Conservation (phyloP, 176 grass and related monocot genomes). For the Puccinellia tenuiflora region DNA sequence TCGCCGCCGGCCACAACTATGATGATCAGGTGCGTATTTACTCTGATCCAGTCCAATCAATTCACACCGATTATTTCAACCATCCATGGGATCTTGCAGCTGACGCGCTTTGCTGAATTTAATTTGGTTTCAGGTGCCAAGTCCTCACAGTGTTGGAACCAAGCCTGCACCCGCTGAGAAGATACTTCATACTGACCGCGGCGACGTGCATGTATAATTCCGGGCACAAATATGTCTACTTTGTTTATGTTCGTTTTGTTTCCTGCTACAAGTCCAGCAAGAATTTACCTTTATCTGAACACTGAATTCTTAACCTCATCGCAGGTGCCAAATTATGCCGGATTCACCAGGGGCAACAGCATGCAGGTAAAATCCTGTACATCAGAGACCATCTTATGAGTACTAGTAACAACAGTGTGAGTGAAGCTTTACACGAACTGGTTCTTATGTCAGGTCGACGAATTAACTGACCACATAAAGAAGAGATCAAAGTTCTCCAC, state of each 20-base stretch:
- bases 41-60: not conserved
- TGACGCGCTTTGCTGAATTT: not conserved
- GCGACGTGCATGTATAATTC: slow-evolving; percentile 34
- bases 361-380: slow-evolving; percentile 25
- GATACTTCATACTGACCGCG: slow-evolving; percentile 44
- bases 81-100: slow-evolving; percentile 1
- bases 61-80: not conserved
- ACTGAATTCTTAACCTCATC: not conserved
- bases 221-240: not conserved
- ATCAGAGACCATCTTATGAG: not conserved
- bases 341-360: slow-evolving; percentile 9
- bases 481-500: not conserved
- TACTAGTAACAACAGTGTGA: not conserved
- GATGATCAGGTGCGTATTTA: not conserved
- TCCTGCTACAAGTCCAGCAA: not conserved
- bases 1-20: not conserved
- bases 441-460: slow-evolving; percentile 10
- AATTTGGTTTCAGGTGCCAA: slow-evolving; percentile 25
- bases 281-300: not conserved
- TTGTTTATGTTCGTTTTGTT: not conserved
- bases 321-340: slow-evolving; percentile 24
- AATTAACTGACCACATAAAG: not conserved
- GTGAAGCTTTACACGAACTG: not conserved
- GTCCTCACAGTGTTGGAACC: not conserved
- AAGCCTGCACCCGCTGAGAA: slow-evolving; percentile 31